phyloP scores from a whole-genome alignment of 108 stramenopile genomes.

The Nannochloropsis salina region DNA sequence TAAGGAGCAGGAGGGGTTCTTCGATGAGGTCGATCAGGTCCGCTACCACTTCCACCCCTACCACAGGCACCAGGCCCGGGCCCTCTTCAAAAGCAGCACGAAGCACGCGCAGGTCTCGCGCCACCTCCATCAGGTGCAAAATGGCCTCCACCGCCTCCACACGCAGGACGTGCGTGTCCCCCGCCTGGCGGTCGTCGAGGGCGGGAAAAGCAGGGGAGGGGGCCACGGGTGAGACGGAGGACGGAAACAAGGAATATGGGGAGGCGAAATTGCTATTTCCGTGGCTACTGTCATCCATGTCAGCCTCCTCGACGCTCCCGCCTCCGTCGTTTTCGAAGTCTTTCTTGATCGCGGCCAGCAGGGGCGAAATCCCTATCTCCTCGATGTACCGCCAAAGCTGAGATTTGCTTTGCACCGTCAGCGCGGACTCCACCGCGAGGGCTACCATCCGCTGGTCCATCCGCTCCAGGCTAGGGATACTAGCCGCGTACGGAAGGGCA shows the following conservation, averaged over 20 bases:
- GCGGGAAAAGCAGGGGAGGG: background rate
- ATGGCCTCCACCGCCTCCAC: constrained; percentile 15
- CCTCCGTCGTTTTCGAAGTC: background rate
- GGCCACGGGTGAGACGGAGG: background rate
- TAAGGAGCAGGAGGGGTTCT: background rate
- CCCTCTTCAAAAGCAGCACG: constrained; percentile 14
- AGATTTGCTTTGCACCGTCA: background rate
- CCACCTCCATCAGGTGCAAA: constrained; percentile 3
- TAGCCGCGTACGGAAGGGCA: background rate
- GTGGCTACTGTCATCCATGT: background rate
- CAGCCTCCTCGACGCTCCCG: background rate
- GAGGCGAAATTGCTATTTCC: background rate
- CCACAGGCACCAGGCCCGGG: background rate
- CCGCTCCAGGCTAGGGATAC: background rate
- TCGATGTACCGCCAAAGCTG: background rate
- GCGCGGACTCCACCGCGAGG: background rate
- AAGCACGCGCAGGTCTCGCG: background rate
- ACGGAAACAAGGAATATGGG: background rate
- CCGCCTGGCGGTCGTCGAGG: background rate
- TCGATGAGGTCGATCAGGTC: background rate
- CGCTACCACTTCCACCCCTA: background rate
- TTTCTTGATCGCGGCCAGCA: constrained; percentile 3
- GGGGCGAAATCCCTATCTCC: background rate
- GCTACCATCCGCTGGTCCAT: background rate
- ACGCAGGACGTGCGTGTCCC: background rate